Evolutionary conservation across 2,329 filamentous ascomycete genomes (phyloP).

Genomic region (Pseudocercospora macadamiae): DNA sequence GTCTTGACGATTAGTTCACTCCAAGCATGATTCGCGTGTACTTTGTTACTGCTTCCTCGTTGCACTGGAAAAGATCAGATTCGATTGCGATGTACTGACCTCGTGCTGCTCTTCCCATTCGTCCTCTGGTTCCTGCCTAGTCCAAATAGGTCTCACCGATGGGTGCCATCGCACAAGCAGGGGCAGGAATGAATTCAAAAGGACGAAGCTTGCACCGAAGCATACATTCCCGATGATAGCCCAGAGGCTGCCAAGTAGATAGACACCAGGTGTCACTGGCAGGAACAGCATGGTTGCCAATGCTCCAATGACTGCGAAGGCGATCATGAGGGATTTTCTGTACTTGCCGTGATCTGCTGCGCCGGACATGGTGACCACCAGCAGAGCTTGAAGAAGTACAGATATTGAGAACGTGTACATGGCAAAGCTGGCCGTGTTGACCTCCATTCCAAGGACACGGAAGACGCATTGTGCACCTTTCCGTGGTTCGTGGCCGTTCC

Average conservation of each 20-base stretch:
- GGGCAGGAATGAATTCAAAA: conserved; percentile 93
- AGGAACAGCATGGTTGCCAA: conserved; percentile 87
- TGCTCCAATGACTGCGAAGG: conserved; percentile 82
- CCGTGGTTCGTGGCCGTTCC: conserved; percentile 24
- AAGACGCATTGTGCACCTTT: conserved; percentile 75
- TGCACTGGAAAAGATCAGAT: not conserved
- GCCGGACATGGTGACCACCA: conserved; percentile 95
- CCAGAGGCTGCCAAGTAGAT: conserved; percentile 78
- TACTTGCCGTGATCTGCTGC: conserved; percentile 89
- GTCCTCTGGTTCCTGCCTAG: not conserved
- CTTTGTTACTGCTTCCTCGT: not conserved
- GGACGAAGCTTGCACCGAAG: conserved; percentile 91
- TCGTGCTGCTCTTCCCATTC: conserved; percentile 18
- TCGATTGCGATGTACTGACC: conserved; percentile 16
- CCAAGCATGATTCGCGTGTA: not conserved
- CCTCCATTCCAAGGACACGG: conserved; percentile 76
- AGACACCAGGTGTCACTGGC: conserved; percentile 72
- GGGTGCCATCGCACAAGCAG: conserved; percentile 82
- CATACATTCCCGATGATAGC: conserved; percentile 92
- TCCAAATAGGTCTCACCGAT: conserved; percentile 11
- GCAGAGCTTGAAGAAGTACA: conserved; percentile 81
- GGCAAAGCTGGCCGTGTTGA: conserved; percentile 95
- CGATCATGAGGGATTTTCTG: conserved; percentile 82
- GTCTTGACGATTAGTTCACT: not conserved
- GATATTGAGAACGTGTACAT: conserved; percentile 98